Evolutionary conservation across 164 flowering plant species (phyloP), one percentile per base, ranked within the genome.

Genomic region (Annona squamosa): DNA sequence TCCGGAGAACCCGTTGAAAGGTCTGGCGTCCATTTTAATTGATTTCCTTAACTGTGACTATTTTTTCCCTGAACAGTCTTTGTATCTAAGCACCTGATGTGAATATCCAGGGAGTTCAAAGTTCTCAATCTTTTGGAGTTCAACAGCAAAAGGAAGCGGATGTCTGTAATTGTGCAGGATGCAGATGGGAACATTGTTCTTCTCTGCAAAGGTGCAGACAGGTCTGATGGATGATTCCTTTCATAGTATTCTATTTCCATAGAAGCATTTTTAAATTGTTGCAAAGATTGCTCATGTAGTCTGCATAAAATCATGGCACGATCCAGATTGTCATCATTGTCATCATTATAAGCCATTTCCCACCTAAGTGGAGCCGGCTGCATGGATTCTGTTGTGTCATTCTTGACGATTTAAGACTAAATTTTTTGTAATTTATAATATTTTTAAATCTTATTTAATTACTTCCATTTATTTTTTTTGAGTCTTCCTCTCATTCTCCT

Each of bases 141-240:
- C 78, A 92, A 86, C 63, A 96, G 99, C 89, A 90, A 92, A 81
- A 81, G 99, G 70, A 96, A 96, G 85, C 81, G 99, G 65, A 96
- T 96, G 99, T 86, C 98, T 67, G 97, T 93, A 2, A 91, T 96
- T 73, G 90, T 92, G 71, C 85, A 74, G 73, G 92, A 90, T 81
- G 94, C 87, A 77, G 88, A 88, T 46, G 98, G 94, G 4, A 84
- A 91, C 80, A 85, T 93, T 82, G 77, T 92, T 77, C 93, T 93
- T 71, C 77, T 96, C 9, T 93, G 97, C 87, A 96, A 96, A 87
- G 99, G 99, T 71, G 99, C 99, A 73, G 98, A 96, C 89, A 96
- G 97, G 99, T 96, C 77, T 76, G 90, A 67, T 68, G 77, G 71
- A 72, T 59, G 4, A 41, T 67, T 68, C 42, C 71, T 46, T 41